Percentiles rank a stretch among this genome's conserved stretches.
phyloP scores from a whole-genome alignment of 2,329 filamentous ascomycete species.

The Hypoxylon sp. region DNA sequence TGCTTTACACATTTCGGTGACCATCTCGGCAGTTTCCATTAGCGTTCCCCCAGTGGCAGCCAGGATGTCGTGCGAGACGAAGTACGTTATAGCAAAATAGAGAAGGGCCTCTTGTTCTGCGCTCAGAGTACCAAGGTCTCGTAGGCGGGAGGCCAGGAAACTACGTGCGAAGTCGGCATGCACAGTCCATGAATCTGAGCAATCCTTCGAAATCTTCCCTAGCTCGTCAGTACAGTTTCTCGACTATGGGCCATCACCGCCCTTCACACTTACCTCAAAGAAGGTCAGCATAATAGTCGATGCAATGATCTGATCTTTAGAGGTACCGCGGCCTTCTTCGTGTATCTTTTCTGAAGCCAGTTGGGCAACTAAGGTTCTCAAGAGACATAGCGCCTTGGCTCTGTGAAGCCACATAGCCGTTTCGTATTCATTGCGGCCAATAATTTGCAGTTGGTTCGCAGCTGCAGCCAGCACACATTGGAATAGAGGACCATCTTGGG shows the following conservation, averaged over 20 bases:
- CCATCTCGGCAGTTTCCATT: slow-evolving; percentile 25
- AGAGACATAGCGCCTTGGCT: slow-evolving; percentile 41
- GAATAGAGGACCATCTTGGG: slow-evolving; percentile 46
- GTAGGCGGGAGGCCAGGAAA: slow-evolving; percentile 35
- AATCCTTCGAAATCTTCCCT: slow-evolving; percentile 47
- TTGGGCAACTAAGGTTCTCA: slow-evolving; percentile 32
- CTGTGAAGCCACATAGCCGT: slow-evolving; percentile 42
- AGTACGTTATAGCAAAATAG: slow-evolving; percentile 48
- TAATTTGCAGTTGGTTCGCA: slow-evolving; percentile 49
- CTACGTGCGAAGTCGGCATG: slow-evolving; percentile 47
- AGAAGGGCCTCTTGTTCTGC: slow-evolving; percentile 41
- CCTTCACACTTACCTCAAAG: slow-evolving; percentile 43
- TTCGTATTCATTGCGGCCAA: slow-evolving; percentile 43
- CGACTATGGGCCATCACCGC: background rate
- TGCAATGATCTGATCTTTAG: slow-evolving; percentile 42
- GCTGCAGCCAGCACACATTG: slow-evolving; percentile 50
- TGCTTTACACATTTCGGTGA: slow-evolving; percentile 34
- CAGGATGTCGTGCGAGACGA: slow-evolving; percentile 43
- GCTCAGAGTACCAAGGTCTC: slow-evolving; percentile 25
- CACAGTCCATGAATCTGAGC: slow-evolving; percentile 48
- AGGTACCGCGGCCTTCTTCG: background rate
- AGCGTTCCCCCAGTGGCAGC: slow-evolving; percentile 38
- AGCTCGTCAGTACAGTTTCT: slow-evolving; percentile 16
- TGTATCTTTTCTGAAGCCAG: slow-evolving; percentile 13
- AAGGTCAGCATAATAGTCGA: slow-evolving; percentile 48